Percentiles rank a stretch among this genome's conserved stretches.
Evolutionary conservation across 1,284 basidiomycete genomes (phyloP).

Genomic region (Ceratobasidium sp.): DNA sequence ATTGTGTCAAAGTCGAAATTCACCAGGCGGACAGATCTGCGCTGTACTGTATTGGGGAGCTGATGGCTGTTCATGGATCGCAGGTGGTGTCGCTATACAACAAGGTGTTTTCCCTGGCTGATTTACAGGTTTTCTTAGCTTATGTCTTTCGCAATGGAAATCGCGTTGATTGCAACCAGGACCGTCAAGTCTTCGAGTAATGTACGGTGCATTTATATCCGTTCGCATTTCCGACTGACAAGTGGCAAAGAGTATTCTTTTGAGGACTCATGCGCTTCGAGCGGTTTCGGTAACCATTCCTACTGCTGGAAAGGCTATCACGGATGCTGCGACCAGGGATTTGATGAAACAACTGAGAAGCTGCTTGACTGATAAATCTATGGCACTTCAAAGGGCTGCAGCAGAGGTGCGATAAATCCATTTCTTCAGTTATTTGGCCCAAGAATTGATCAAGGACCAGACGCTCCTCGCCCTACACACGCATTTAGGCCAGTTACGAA

Average conservation of each 20-base stretch:
- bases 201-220: conserved; percentile 54
- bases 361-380: conserved; percentile 81
- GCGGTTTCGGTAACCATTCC: conserved; percentile 78
- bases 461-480: conserved; percentile 71
- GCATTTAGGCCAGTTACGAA: conserved; percentile 51
- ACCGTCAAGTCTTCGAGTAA: conserved; percentile 69
- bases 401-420: conserved; percentile 63
- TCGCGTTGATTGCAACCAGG: conserved; percentile 68
- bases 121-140: conserved; percentile 58
- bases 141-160: conserved; percentile 94
- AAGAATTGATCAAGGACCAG: conserved; percentile 50
- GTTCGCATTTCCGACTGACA: not conserved
- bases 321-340: conserved; percentile 81
- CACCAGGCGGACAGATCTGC: conserved; percentile 60
- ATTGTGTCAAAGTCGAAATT: conserved; percentile 1
- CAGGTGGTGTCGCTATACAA: conserved; percentile 61
- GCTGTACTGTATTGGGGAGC: conserved; percentile 83
- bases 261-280: conserved; percentile 82
- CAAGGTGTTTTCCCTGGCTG: conserved; percentile 7
- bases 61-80: conserved; percentile 83
- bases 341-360: conserved; percentile 82
- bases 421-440: not conserved
- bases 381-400: conserved; percentile 85
- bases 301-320: conserved; percentile 82
- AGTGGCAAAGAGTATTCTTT: conserved; percentile 67